phyloP scores from a whole-genome alignment of 2,329 filamentous ascomycete species.

The Ophiostoma perfectum region DNA sequence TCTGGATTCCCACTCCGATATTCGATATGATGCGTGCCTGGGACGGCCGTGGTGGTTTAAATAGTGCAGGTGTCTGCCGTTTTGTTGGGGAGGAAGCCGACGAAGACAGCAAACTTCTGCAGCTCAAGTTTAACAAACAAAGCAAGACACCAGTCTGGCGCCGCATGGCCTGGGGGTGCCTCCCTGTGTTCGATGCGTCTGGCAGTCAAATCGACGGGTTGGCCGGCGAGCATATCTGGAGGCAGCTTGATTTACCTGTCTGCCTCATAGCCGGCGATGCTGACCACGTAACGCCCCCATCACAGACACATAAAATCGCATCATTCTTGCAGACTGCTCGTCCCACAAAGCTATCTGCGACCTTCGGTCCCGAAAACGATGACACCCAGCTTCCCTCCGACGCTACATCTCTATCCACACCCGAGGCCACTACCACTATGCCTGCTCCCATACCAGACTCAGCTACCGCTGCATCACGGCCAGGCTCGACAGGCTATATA shows the following conservation, averaged over 20 bases:
- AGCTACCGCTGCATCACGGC: not conserved
- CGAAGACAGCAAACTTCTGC: constrained; percentile 58
- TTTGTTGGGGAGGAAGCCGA: constrained; percentile 68
- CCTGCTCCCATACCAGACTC: not conserved
- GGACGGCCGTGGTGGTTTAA: constrained; percentile 71
- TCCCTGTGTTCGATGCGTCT: constrained; percentile 52
- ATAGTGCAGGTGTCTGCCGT: constrained; percentile 72
- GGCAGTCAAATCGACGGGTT: constrained; percentile 57
- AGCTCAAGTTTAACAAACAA: constrained; percentile 73
- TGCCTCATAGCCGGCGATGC: constrained; percentile 72
- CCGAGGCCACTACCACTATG: no score
- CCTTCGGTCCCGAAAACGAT: not conserved
- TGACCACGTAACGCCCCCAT: constrained; percentile 60
- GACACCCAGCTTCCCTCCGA: not conserved
- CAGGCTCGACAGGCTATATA: not conserved
- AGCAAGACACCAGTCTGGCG: constrained; percentile 78
- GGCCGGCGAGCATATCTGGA: constrained; percentile 67
- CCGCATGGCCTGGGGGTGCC: constrained; percentile 68
- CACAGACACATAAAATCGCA: constrained; percentile 36
- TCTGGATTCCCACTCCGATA: constrained; percentile 63
- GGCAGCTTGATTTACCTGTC: constrained; percentile 64
- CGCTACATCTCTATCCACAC: not conserved
- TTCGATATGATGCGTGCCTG: constrained; percentile 73
- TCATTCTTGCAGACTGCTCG: constrained; percentile 12
- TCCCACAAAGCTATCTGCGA: not conserved